A percentile compares a stretch with the other conserved stretches of the same genome.
These are phyloP conservation scores for Hygrophorus pudorinus DNA, from an alignment of 768 basidiomycete species.

Conservation along the genomic window DNA sequence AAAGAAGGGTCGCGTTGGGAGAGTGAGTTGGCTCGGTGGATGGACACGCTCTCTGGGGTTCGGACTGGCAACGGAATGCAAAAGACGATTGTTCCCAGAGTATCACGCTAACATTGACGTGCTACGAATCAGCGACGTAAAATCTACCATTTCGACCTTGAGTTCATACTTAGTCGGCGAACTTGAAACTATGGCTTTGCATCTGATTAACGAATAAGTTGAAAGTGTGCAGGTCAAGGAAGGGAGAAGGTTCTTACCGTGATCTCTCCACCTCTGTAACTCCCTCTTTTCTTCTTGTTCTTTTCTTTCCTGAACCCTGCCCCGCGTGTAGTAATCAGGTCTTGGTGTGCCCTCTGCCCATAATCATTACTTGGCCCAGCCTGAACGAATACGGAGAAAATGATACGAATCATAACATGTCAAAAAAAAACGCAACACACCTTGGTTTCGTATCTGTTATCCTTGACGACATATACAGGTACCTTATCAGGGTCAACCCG, in stretches of 20 bases:
- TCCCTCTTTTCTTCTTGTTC: conserved; percentile 98
- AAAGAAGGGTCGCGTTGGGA: too few species aligned
- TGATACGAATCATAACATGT: background rate
- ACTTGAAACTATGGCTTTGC: conserved; percentile 83
- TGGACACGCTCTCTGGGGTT: too few species aligned
- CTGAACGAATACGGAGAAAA: conserved; percentile 21
- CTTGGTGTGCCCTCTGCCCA: conserved; percentile 73
- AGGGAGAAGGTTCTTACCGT: conserved; percentile 44
- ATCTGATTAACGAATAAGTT: conserved; percentile 33
- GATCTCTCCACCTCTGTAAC: conserved; percentile 91
- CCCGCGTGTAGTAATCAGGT: conserved; percentile 88
- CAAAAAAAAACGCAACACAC: conserved; percentile 29
- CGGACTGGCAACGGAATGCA: too few species aligned
- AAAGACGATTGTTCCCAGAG: too few species aligned
- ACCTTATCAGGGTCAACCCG: conserved; percentile 64
- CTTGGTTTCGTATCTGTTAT: conserved; percentile 78
- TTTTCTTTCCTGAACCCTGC: conserved; percentile 98
- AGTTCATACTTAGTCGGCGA: conserved; percentile 26
- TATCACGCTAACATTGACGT: too few species aligned
- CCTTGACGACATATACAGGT: conserved; percentile 24
- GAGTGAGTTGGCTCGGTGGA: too few species aligned
- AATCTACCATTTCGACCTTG: too few species aligned
- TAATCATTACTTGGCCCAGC: conserved; percentile 70
- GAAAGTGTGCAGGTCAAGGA: background rate
- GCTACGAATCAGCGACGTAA: too few species aligned